Conservation (phyloP, 2,329 filamentous ascomycete species). For the Immersiporthe knoxdaviesiana region DNA sequence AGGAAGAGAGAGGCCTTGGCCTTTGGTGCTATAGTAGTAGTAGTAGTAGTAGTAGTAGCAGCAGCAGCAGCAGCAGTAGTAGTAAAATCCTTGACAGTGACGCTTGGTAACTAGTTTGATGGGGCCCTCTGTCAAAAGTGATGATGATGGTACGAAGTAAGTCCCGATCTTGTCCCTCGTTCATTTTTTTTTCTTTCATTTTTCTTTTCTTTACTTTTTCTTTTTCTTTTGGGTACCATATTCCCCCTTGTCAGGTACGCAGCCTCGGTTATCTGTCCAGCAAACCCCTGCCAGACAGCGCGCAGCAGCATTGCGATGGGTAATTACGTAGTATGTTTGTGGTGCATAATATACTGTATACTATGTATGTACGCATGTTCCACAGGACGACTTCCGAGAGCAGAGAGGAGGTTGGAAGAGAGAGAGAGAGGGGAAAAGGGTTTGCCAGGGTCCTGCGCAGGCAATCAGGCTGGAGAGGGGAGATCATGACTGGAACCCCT, state of each 20-base stretch:
- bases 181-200: background rate
- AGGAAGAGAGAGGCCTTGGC: background rate
- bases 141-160: background rate
- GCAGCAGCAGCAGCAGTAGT: no score
- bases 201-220: background rate
- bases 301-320: background rate
- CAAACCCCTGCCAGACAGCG: conserved; percentile 1
- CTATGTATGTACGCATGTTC: background rate
- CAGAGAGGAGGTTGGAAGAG: background rate
- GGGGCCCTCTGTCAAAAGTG: background rate
- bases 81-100: background rate
- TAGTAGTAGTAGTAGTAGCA: background rate
- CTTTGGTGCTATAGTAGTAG: background rate
- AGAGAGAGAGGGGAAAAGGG: no score
- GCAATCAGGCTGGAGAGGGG: background rate
- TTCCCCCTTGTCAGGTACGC: background rate
- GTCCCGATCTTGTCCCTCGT: no score
- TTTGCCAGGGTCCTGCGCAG: background rate
- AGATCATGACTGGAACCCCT: conserved; percentile 8
- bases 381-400: background rate
- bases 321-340: background rate
- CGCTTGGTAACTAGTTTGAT: background rate
- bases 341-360: conserved; percentile 1
- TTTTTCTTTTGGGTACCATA: background rate
- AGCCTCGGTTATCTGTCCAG: conserved; percentile 8